Base-by-base conservation (phyloP, 805 yeast genomes). In the Candida qinlingensis region DNA sequence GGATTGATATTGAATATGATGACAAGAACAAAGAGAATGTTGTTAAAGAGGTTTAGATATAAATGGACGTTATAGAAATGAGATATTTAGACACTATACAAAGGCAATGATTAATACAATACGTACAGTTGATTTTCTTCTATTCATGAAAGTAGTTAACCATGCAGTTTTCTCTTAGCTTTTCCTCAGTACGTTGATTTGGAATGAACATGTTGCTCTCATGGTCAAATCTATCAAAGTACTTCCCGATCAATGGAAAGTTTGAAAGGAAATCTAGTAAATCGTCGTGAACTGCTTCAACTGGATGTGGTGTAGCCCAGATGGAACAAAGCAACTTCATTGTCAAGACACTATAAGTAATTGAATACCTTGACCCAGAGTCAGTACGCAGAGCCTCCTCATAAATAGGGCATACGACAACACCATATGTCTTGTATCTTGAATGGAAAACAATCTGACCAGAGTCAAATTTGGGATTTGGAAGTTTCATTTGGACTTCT, bases 1-100 rank as follows among this genome's bases (percentile, higher is more conserved):
- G 87, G 86, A 66, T 72, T 40, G 80, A 77, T 54, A 68, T 72
- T 40, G 81, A 78, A 48, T 72, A 75, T 53, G 70, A 71, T 54
- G 65, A 66, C 41, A 59, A 63, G 28, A 67, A 65, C 43, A 66
- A 60, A 47, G 59, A 59, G 42, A 49, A 49, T 29, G 41, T 48
- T 12, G 53, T 50, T 12, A 60, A 57, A 37, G 51, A 50, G 31
- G 53, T 61, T 36, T 56, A 47, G 19, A 12, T 3, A 25, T 9
- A 12, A 12, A 19, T 38, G 41, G 41, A 44, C 31, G 38, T 26
- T 34, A 44, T 29, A 13, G n/a, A 37, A 29, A 30, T 7, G 30
- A 30, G 19, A 25, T 19, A 41, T 34, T 41, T 30, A 9, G 30
- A 33, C 30, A 41, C 11, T 13, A 29, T 10, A 26, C 41, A 10